A percentile compares a stretch with the other conserved stretches of the same genome.
Evolutionary conservation across 2,329 filamentous ascomycete species (phyloP).

Genomic region (Exophiala lecanii-corni): DNA sequence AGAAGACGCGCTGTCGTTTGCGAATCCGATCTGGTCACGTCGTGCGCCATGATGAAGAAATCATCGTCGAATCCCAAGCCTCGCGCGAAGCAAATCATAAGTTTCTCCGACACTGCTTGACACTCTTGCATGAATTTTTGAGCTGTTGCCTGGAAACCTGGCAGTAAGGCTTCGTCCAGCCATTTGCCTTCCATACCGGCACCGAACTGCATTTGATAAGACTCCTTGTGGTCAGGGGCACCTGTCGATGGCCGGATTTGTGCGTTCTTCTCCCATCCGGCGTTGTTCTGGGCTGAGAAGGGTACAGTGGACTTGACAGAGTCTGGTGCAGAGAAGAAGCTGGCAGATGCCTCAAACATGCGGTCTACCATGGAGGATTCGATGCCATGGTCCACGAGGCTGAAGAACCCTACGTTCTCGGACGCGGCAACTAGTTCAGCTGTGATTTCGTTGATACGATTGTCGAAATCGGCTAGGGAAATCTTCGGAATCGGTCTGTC

Average conservation of each 20-base stretch:
- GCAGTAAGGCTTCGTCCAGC: constrained; percentile 45
- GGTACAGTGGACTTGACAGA: constrained; percentile 50
- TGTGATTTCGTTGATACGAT: constrained; percentile 51
- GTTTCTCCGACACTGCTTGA: constrained; percentile 49
- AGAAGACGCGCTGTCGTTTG: not conserved
- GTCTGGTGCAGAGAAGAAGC: constrained; percentile 53
- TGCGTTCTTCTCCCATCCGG: constrained; percentile 57
- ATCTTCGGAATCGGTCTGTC: constrained; percentile 46
- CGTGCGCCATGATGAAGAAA: constrained; percentile 47
- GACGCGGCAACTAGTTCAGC: constrained; percentile 49
- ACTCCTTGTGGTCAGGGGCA: constrained; percentile 55
- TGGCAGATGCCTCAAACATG: constrained; percentile 47
- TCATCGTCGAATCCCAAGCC: constrained; percentile 53
- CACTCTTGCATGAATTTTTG: constrained; percentile 51
- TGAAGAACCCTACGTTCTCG: constrained; percentile 57
- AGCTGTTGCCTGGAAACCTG: constrained; percentile 44
- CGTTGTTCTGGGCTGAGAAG: constrained; percentile 50
- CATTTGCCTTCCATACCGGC: constrained; percentile 49
- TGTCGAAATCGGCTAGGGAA: constrained; percentile 50
- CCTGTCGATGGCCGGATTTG: constrained; percentile 58
- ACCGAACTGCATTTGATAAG: constrained; percentile 58
- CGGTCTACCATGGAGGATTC: constrained; percentile 43
- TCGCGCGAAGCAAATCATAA: constrained; percentile 56
- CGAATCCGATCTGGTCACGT: not conserved
- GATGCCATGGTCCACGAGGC: constrained; percentile 52